Evolutionary conservation across 805 yeast genomes (phyloP).

Genomic region (Kluyveromyces starmeri): DNA sequence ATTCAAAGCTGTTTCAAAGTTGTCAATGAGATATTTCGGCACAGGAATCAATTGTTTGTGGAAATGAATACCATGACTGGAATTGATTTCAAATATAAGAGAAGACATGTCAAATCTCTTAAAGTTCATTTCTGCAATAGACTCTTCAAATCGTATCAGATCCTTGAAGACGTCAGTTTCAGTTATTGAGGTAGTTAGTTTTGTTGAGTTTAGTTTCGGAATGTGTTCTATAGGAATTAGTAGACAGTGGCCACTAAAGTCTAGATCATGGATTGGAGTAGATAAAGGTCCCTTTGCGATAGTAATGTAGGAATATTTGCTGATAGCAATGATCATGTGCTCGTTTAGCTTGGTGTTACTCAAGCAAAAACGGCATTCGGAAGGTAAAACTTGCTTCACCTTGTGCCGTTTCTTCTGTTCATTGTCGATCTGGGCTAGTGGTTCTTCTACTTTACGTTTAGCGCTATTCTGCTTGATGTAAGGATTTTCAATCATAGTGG

Average conservation of each 20-base stretch:
- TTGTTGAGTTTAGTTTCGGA: conserved; percentile 34
- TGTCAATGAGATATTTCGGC: conserved; percentile 33
- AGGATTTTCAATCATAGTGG: conserved; percentile 28
- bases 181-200: conserved; percentile 18
- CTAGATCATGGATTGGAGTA: conserved; percentile 37
- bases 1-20: conserved; percentile 39
- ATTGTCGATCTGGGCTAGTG: conserved; percentile 4
- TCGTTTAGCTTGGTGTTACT: conserved; percentile 69
- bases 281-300: conserved; percentile 83
- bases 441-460: conserved; percentile 10
- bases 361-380: conserved; percentile 72
- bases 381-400: conserved; percentile 38
- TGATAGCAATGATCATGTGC: conserved; percentile 75
- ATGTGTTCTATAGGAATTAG: conserved; percentile 72
- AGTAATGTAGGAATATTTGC: conserved; percentile 56
- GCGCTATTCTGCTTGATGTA: conserved; percentile 9
- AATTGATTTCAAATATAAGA: conserved; percentile 62
- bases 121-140: conserved; percentile 42
- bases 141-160: conserved; percentile 36
- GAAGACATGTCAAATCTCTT: conserved; percentile 38
- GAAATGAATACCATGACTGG: conserved; percentile 57
- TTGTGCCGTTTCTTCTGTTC: conserved; percentile 5
- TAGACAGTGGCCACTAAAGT: conserved; percentile 74
- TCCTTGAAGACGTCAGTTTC: conserved; percentile 37
- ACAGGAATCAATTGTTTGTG: conserved; percentile 75